Evolutionary conservation across 495 filamentous ascomycete genomes (phyloP).

Genomic region (Daldinia caldariorum): DNA sequence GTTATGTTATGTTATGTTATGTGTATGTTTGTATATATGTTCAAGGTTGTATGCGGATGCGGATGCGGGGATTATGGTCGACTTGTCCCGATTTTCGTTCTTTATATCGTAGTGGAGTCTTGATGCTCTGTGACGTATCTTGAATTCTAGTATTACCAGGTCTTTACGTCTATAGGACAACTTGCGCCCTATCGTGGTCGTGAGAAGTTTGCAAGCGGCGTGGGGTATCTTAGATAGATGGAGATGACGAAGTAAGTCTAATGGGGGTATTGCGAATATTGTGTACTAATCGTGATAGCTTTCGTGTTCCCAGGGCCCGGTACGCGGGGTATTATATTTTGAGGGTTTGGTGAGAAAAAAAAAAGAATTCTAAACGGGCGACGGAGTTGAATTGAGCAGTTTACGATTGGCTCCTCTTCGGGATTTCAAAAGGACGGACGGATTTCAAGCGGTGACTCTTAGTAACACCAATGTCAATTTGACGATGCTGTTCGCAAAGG

Average conservation of each 20-base stretch:
- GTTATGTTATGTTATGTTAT: constrained; percentile 11
- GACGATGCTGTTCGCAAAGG: constrained; percentile 32
- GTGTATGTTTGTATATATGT: neutral
- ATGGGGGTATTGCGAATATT: too few relatives aligned
- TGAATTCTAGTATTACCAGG: neutral
- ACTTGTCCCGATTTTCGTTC: neutral
- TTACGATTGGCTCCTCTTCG: constrained; percentile 21
- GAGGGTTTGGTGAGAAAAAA: neutral
- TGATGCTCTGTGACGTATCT: neutral
- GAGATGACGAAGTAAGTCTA: neutral
- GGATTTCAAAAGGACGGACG: constrained; percentile 30
- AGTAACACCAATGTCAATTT: constrained; percentile 36
- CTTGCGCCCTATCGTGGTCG: neutral
- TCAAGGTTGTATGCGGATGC: neutral
- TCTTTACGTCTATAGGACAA: constrained; percentile 1
- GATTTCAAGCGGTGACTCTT: constrained; percentile 25
- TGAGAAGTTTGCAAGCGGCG: neutral
- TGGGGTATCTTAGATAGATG: neutral
- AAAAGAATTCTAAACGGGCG: neutral
- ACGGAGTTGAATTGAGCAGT: constrained; percentile 7
- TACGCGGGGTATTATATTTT: constrained; percentile 24
- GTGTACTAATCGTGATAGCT: constrained; percentile 1
- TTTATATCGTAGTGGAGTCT: neutral
- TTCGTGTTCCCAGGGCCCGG: constrained; percentile 23
- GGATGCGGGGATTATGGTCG: neutral